Evolutionary conservation across 805 yeast species (phyloP).

Genomic region (Maudiozyma pseudohumilis): DNA sequence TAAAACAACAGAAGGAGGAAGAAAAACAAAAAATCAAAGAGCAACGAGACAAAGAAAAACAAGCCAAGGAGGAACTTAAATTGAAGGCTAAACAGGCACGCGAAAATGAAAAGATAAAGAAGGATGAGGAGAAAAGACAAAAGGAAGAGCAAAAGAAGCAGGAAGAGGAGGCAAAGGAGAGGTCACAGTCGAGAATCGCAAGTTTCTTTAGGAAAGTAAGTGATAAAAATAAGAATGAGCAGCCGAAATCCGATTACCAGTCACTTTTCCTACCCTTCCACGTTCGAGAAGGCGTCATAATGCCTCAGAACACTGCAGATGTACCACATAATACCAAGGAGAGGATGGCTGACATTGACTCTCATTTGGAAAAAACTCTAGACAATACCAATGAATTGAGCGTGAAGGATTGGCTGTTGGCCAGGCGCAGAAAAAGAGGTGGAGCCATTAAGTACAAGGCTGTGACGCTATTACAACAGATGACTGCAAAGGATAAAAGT

Average conservation of each 20-base stretch:
- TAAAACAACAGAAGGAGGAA: conserved; percentile 10
- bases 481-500: conserved; percentile 33
- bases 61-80: conserved; percentile 12
- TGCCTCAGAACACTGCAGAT: conserved; percentile 11
- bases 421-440: conserved; percentile 10
- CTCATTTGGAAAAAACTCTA: conserved; percentile 9
- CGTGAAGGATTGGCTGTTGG: conserved; percentile 14
- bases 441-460: conserved; percentile 27
- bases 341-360: conserved; percentile 18
- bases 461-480: conserved; percentile 26
- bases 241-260: conserved; percentile 24
- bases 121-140: conserved; percentile 18
- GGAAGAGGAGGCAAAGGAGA: conserved; percentile 28
- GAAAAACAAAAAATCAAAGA: conserved; percentile 22
- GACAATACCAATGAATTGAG: conserved; percentile 3
- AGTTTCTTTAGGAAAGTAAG: conserved; percentile 28
- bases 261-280: conserved; percentile 31
- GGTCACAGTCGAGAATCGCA: conserved; percentile 31
- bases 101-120: conserved; percentile 5
- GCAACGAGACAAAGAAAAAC: conserved; percentile 18
- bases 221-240: conserved; percentile 16
- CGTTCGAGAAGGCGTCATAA: conserved; percentile 27
- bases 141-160: conserved; percentile 21
- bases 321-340: conserved; percentile 4
- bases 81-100: conserved; percentile 13